Percentiles rank a stretch among this genome's conserved stretches.
Evolutionary conservation across 129 eudicot genomes (phyloP).

Genomic region (Silybum marianum): DNA sequence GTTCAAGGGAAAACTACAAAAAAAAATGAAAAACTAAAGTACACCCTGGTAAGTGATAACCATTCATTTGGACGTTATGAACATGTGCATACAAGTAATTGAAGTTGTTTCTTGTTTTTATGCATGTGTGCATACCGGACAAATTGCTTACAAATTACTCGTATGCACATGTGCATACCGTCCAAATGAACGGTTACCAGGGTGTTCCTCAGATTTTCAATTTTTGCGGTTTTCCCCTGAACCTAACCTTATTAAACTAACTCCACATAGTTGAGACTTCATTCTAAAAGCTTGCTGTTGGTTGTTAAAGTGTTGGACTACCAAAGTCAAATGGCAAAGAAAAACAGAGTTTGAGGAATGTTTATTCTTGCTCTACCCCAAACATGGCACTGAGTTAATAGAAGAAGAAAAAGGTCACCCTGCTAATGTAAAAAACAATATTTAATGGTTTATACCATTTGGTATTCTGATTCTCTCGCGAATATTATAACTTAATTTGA

Average conservation of each 20-base stretch:
- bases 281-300: background rate
- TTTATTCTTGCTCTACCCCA: constrained; percentile 4
- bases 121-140: too few relatives aligned
- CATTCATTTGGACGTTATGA: too few relatives aligned
- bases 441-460: background rate
- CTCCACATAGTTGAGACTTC: background rate
- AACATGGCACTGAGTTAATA: background rate
- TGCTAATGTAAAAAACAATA: background rate
- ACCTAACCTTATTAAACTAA: background rate
- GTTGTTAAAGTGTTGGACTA: background rate
- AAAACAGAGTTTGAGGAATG: background rate
- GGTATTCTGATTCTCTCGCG: background rate
- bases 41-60: too few relatives aligned
- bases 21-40: too few relatives aligned
- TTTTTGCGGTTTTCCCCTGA: too few relatives aligned
- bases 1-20: too few relatives aligned
- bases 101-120: too few relatives aligned
- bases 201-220: too few relatives aligned
- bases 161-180: too few relatives aligned
- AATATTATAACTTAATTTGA: background rate
- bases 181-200: too few relatives aligned
- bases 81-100: too few relatives aligned
- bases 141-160: too few relatives aligned
- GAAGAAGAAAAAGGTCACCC: background rate
- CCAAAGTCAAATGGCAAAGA: background rate